Conservation (phyloP, 306 rosid species). For the Acacia acuminata region DNA sequence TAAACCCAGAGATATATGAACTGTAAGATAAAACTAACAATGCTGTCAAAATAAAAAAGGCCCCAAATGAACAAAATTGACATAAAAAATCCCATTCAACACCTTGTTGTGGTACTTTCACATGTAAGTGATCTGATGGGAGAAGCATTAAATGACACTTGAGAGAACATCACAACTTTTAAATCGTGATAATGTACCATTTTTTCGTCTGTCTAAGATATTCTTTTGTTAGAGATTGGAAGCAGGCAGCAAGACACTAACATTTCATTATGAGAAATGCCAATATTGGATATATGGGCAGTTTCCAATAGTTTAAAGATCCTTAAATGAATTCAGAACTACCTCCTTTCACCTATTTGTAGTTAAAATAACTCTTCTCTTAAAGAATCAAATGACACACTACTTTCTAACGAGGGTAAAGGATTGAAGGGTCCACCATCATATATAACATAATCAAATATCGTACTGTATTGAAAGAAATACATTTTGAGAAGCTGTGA, state of each 20-base stretch:
- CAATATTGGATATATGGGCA: neutral
- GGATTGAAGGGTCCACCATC: neutral
- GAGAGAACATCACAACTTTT: neutral
- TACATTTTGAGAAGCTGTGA: constrained; percentile 16
- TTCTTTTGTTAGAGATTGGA: neutral
- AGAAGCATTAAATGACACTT: neutral
- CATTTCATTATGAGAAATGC: neutral
- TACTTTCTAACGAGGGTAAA: neutral
- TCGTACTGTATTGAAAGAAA: neutral
- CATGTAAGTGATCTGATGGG: neutral
- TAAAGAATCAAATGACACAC: constrained; percentile 18
- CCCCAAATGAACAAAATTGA: neutral
- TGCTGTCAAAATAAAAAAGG: neutral
- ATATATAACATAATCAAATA: neutral
- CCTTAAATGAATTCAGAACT: neutral
- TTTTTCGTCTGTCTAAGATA: neutral
- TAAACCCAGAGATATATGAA: neutral
- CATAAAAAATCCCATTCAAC: too few relatives aligned
- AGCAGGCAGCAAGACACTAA: neutral
- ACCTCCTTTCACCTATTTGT: neutral
- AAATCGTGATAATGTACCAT: neutral
- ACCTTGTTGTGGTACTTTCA: neutral
- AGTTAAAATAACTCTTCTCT: neutral
- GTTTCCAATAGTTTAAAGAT: neutral
- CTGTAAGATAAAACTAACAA: too few relatives aligned